Conservation (phyloP, 768 basidiomycete species). For the Leccinum incarnatum region DNA sequence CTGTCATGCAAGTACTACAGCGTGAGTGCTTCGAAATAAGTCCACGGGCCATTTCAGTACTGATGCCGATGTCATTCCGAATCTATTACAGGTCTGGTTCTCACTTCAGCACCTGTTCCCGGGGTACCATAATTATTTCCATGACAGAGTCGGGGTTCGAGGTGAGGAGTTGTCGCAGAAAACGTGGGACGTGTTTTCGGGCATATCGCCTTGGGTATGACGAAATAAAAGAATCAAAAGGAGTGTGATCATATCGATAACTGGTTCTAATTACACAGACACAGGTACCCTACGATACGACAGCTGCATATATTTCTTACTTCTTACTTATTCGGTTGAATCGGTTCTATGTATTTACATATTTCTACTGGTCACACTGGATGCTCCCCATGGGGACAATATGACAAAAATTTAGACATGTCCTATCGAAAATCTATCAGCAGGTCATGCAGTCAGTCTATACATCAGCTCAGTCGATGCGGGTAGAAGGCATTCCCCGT, state of each 20-base stretch:
- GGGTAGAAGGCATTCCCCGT: background rate
- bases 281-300: background rate
- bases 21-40: constrained; percentile 18
- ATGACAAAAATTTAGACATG: background rate
- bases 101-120: constrained; percentile 34
- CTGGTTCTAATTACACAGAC: background rate
- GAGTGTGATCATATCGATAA: background rate
- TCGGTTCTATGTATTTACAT: background rate
- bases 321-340: background rate
- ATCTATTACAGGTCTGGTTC: constrained; percentile 32
- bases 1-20: constrained; percentile 38
- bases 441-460: background rate
- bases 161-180: constrained; percentile 19
- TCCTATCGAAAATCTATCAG: background rate
- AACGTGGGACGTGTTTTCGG: constrained; percentile 18
- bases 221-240: constrained; percentile 2
- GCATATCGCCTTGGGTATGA: background rate
- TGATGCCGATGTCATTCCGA: background rate
- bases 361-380: background rate
- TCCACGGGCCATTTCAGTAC: background rate
- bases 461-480: background rate
- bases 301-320: background rate
- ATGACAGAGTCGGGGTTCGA: constrained; percentile 10
- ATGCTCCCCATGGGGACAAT: background rate
- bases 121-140: constrained; percentile 35